Evolutionary conservation across 1,284 basidiomycete species (phyloP).

Genomic region (Xerocomus nothofagi): DNA sequence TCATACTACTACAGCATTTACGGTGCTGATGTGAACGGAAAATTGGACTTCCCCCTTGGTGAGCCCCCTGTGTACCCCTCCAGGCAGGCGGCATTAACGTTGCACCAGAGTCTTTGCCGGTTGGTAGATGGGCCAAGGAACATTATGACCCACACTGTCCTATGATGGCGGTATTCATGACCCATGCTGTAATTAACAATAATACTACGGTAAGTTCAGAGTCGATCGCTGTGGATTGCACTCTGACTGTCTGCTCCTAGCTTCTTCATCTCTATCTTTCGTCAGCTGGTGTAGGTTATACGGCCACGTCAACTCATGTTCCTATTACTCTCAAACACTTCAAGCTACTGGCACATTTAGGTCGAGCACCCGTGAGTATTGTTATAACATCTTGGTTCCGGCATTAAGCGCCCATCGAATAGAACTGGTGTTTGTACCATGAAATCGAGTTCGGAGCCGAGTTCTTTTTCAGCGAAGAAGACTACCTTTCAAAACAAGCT

Average conservation of each 20-base stretch:
- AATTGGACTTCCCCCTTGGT: constrained; percentile 57
- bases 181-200: constrained; percentile 67
- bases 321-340: constrained; percentile 76
- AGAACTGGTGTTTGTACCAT: constrained; percentile 55
- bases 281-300: constrained; percentile 29
- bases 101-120: constrained; percentile 50
- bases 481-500: constrained; percentile 48
- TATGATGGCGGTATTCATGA: constrained; percentile 65
- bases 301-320: constrained; percentile 40
- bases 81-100: constrained; percentile 1
- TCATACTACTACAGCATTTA: constrained; percentile 48
- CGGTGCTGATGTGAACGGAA: constrained; percentile 43
- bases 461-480: constrained; percentile 66
- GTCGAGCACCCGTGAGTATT: constrained; percentile 53
- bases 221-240: not conserved
- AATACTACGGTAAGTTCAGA: constrained; percentile 47
- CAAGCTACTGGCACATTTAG: constrained; percentile 63
- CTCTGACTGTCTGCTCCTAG: constrained; percentile 32
- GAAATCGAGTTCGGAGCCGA: constrained; percentile 62
- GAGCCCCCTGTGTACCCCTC: constrained; percentile 8
- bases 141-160: constrained; percentile 54
- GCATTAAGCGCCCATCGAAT: constrained; percentile 3
- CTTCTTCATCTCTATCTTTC: constrained; percentile 48
- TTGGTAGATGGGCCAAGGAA: constrained; percentile 59
- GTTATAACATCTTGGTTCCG: not conserved